phyloP scores from a whole-genome alignment of 768 basidiomycete species.

The Tylopilus sp. region DNA sequence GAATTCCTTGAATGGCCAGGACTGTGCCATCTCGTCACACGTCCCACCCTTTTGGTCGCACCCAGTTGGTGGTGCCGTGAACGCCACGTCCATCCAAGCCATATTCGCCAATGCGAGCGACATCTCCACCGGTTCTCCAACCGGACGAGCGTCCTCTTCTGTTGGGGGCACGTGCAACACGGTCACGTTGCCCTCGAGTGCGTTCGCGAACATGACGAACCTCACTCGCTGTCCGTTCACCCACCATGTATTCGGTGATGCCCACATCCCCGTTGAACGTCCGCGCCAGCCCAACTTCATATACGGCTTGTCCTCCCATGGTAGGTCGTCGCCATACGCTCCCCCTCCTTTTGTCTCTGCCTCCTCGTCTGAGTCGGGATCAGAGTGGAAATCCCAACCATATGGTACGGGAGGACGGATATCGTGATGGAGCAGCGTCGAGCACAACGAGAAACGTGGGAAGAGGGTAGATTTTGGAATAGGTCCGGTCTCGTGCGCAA shows the following conservation, averaged over 20 bases:
- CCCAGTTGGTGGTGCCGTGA: conserved; percentile 42
- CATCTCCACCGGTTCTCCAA: conserved; percentile 35
- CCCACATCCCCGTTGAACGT: conserved; percentile 62
- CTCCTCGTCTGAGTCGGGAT: neutral
- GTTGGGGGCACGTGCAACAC: conserved; percentile 34
- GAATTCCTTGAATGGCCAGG: conserved; percentile 48
- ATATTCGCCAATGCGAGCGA: conserved; percentile 44
- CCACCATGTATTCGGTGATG: conserved; percentile 41
- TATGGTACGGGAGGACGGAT: conserved; percentile 49
- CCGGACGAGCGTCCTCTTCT: conserved; percentile 17
- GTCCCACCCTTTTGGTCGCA: conserved; percentile 33
- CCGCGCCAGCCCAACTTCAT: conserved; percentile 71
- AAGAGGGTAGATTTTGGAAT: conserved; percentile 38
- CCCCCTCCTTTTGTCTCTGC: conserved; percentile 5
- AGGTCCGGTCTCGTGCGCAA: conserved; percentile 46
- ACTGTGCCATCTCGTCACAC: conserved; percentile 42
- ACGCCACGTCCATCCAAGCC: conserved; percentile 56
- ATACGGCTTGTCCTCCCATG: conserved; percentile 61
- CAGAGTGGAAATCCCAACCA: conserved; percentile 43
- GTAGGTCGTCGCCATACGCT: conserved; percentile 47
- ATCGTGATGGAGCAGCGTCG: conserved; percentile 51
- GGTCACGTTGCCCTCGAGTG: conserved; percentile 36
- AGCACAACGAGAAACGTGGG: conserved; percentile 52
- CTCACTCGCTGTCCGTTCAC: conserved; percentile 45
- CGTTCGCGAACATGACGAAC: conserved; percentile 43